Base-by-base conservation (phyloP, 805 yeast genomes). In the Candida xyloterini region DNA sequence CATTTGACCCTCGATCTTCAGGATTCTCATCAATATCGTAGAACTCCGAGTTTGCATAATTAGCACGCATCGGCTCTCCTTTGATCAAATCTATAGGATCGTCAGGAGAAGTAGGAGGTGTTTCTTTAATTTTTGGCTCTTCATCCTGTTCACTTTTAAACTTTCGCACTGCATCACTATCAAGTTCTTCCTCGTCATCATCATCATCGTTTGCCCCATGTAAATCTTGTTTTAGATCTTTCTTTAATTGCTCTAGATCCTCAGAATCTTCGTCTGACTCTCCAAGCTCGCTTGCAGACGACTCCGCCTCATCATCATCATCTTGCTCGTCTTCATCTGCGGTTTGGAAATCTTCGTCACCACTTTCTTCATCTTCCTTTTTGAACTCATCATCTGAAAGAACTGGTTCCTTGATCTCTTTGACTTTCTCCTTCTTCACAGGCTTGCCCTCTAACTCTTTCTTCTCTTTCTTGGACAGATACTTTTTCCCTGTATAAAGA, bases 1-100 rank as follows among this genome's bases (percentile, higher is more conserved):
- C 62, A 47, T 79, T 76, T 1, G 87, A 71, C 2, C 95, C 95
- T 33, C 66, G 68, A 56, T 86, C 95, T 31, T 68, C 60, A 5
- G 62, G 45, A 27, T 62, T 51, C 57, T 84, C 93, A 56, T 78
- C 78, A 23, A 82, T 60, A 41, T 68, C 74, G 57, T 74, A 81
- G 51, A 80, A 84, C 31, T 70, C 67, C 2, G 60, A 48, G 10
- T 50, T 50, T n/a, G 55, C 52, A 25, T 37, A 54, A 10, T 50
- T 44, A 10, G 50, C 49, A 27, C 39, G 40, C 15, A 53, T 45
- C n/a, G 40, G 46, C 14, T 45, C 40, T 10, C 50, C 46, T 11
- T 49, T 45, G 10, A 46, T 34, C 11, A 43, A 18, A 23, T 50
- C 54, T 6, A 39, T 25, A 5, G 44, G 53, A 25, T 59, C 65